A percentile compares a stretch with the other conserved stretches of the same genome.
phyloP scores from a whole-genome alignment of 306 rosid species.

The Quercus bicolor region DNA sequence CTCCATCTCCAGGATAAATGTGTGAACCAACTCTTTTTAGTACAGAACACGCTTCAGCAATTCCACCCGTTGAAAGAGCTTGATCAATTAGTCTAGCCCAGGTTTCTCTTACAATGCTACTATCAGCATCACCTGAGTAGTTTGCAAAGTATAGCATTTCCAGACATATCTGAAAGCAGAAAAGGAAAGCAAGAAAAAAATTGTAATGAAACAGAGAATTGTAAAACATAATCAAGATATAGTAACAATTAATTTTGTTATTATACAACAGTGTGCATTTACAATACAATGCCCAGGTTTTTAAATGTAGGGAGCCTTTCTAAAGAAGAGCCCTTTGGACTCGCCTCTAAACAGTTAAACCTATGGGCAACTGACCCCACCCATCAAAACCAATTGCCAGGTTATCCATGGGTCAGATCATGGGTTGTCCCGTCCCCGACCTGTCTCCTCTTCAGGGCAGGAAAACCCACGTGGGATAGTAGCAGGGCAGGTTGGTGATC shows the following conservation, averaged over 20 bases:
- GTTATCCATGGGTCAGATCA: too few relatives aligned
- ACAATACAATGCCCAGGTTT: background rate
- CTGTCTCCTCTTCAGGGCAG: too few relatives aligned
- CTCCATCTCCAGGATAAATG: constrained; percentile 91
- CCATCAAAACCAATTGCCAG: too few relatives aligned
- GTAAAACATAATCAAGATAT: background rate
- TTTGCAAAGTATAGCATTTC: constrained; percentile 93
- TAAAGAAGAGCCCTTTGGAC: too few relatives aligned
- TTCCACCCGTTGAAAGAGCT: constrained; percentile 88
- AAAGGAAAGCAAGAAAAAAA: constrained; percentile 21
- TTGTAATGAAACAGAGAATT: constrained; percentile 1
- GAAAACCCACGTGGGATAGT: too few relatives aligned
- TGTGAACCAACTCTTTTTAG: constrained; percentile 92
- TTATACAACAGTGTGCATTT: background rate
- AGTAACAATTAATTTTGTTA: background rate
- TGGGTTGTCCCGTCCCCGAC: too few relatives aligned
- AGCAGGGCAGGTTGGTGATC: too few relatives aligned
- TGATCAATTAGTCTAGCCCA: constrained; percentile 94
- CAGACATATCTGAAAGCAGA: constrained; percentile 68
- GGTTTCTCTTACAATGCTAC: constrained; percentile 79
- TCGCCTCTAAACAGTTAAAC: too few relatives aligned
- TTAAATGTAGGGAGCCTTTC: too few relatives aligned
- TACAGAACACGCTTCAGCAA: constrained; percentile 92
- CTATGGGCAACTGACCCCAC: too few relatives aligned
- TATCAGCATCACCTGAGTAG: constrained; percentile 83